Base-by-base conservation (phyloP, 2,329 filamentous ascomycete genomes). In the Cladosporium sp. region DNA sequence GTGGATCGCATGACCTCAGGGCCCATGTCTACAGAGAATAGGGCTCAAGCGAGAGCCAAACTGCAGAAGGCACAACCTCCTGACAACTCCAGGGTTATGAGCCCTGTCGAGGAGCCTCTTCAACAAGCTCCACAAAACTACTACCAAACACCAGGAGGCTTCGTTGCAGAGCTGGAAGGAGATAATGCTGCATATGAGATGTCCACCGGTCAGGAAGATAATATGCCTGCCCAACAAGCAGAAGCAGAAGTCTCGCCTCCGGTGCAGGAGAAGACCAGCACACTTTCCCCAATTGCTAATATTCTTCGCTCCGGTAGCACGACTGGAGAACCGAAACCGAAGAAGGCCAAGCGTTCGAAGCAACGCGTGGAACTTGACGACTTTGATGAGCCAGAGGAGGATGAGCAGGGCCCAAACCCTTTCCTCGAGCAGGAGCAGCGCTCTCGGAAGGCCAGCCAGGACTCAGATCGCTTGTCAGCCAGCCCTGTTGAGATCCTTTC, bases 301-400 rank as follows among this genome's bases (percentile, higher is more conserved):
- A 79, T 81, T 46, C 75, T 81, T 64, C 78, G 74, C 73, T 75
- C 76, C 16, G 75, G 73, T 67, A 70, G 76, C 75, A 59, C 56
- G 18, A 73, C 72, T 21, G 63, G 63, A 76, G 49, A 80, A 76
- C 62, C 78, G 74, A 85, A 86, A 46, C 72, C 81, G 2, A 86
- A 84, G 72, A 85, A 87, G 76, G 81, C 84, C 52, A 86, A 83
- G 65, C 83, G 84, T 69, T 84, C 88, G 1, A 88, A 87, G 68
- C 80, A 85, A 18, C 86, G 89, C 28, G 82, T 89, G 68, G 88
- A 89, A 64, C 81, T 92, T 14, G 90, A 92, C 72, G 89, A 91
- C 69, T 89, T 90, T 55, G 89, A 91, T 62, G 85, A 85, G 5
- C 82, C 80, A 52, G 79, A 80, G 56, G 61, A 63, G 3, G 79